Base-by-base conservation (phyloP, 805 yeast genomes). In the Candida endomychidarum region DNA sequence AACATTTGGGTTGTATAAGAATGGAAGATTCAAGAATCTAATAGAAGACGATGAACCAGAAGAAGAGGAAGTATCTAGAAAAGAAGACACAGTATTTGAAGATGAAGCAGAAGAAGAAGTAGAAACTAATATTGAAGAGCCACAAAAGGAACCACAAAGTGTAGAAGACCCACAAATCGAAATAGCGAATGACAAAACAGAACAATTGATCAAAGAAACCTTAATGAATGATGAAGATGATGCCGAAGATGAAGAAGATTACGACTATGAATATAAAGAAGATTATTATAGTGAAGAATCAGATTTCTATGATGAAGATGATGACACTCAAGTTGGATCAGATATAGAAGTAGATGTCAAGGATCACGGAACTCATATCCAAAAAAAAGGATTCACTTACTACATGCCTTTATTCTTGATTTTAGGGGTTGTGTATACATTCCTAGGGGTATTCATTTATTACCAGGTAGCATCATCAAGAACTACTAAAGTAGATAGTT, bases 1-100 rank as follows among this genome's bases (percentile, higher is more conserved):
- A 14, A 42, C 44, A 8, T 59, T 55, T 39, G 44, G 37, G 5
- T 23, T 43, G 4, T 58, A 50, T 34, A 44, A 53, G 33, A 34
- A 17, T 14, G 39, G 22, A 24, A 35, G 16, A 34, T 12, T 32
- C 16, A 32, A 11, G 16, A 20, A 20, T 12, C n/a, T 32, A 14
- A 16, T 29, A 3, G 43, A 48, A 10, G 40, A 35, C 12, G 51
- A 46, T 8, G 46, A 31, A 8, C 46, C 33, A 5, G 46, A 42
- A 26, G 47, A 40, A 16, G 21, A 14, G 12, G 3, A 15, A 19
- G 34, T 22, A 5, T 17, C 15, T 17, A 11, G 17, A 6, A 7
- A 30, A 22, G 23, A 30, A 10, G 23, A 18, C 39, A 20, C 8
- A 20, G 8, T 20, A 20, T 20, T 20, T 20, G 17, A 24, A n/a